Base-by-base conservation (phyloP, 371 early-diverging fungal genomes). In the Blakeslea trispora region DNA sequence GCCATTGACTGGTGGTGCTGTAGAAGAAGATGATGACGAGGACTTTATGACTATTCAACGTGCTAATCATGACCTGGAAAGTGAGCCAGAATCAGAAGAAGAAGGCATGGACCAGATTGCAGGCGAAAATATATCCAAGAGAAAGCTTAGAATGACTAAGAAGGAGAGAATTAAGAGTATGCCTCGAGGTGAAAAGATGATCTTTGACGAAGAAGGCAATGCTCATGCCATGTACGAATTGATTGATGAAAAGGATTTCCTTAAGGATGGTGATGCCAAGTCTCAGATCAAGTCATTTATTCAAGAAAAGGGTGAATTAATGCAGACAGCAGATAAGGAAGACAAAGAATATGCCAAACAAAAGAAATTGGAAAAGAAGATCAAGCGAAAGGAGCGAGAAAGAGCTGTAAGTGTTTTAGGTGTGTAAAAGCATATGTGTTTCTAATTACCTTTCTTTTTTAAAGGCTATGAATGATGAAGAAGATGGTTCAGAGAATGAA, bases 141-240 rank as follows among this genome's bases (percentile, higher is more conserved):
- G 88, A 44, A 82, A 90, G 68, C 58, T 81, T 19, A 77, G 81
- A 53, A 85, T 84, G 71, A 71, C 80, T 28, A 93, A 93, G 72
- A 83, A 88, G 64, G 86, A 89, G 53, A 69, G 77, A 43, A 76
- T 89, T 66, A 88, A 91, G 72, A 81, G 79, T 35, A 66, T 74
- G 46, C 77, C 87, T 45, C 83, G 80, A 61, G 85, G 86, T 59
- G 81, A 89, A 50, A 89, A 88, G 68, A 28, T 92, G 17, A 63
- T 93, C 45, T 97, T 96, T 73, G 95, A 96, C 76, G 97, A 96
- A 49, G 95, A 95, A 7, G 98, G 98, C 50, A 83, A 85, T 22
- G 90, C 91, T 11, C 84, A 89, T 51, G 81, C 83, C 60, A 55
- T 86, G 13, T 91, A 92, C 61, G 85, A 89, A 64, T 71, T 97